These are phyloP conservation scores for Teratosphaeria pseudoeucalypti DNA, from an alignment of 2,329 filamentous ascomycete genomes.

Conservation along the genomic window DNA sequence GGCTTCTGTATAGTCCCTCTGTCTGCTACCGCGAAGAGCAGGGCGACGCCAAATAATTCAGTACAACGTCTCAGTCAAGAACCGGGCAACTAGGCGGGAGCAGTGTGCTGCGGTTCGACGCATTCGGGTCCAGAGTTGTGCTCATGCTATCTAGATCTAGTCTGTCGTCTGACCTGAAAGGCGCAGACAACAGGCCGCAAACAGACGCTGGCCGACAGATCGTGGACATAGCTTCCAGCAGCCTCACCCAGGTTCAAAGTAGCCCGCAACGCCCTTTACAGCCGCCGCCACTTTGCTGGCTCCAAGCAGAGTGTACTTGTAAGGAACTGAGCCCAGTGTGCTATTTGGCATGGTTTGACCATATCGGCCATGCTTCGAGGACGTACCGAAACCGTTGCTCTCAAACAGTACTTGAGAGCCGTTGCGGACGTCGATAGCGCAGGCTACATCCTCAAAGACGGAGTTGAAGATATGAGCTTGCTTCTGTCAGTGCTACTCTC, in stretches of 20 bases:
- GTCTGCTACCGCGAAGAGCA: too few species aligned
- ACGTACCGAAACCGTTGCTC: not conserved
- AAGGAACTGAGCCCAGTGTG: not conserved
- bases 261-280: not conserved
- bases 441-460: not conserved
- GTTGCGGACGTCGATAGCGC: not conserved
- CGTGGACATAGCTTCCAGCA: not conserved
- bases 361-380: not conserved
- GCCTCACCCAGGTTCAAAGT: not conserved
- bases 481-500: not conserved
- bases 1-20: too few species aligned
- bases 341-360: not conserved
- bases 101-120: too few species aligned
- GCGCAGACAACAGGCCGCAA: too few species aligned
- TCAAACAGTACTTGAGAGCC: not conserved
- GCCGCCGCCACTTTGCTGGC: not conserved
- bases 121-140: too few species aligned
- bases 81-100: too few species aligned
- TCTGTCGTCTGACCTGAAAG: not conserved
- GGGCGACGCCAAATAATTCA: too few species aligned
- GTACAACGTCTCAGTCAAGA: too few species aligned
- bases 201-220: not conserved
- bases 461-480: slow-evolving; percentile 1
- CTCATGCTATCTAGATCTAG: too few species aligned
- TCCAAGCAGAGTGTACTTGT: not conserved